These are phyloP conservation scores for Sporothrix luriei DNA, from an alignment of 2,329 filamentous ascomycete genomes.

Conservation along the genomic window DNA sequence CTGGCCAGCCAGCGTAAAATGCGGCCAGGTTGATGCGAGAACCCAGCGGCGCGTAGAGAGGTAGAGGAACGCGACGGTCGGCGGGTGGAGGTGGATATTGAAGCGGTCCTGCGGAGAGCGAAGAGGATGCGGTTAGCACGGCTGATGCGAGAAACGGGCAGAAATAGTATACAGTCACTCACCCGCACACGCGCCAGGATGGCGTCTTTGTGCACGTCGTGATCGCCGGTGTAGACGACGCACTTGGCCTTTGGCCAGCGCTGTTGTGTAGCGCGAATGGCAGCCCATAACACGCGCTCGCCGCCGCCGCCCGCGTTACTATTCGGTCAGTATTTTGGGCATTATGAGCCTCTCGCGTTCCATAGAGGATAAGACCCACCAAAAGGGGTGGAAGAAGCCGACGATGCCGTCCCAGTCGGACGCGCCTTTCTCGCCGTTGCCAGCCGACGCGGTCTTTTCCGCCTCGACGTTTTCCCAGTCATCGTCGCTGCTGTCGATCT, in stretches of 20 bases:
- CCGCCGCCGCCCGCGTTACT: conserved; percentile 96
- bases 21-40: conserved; percentile 82
- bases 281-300: conserved; percentile 94
- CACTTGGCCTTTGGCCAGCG: conserved; percentile 87
- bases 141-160: not conserved
- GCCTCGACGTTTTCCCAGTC: conserved; percentile 72
- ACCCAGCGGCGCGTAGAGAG: conserved; percentile 86
- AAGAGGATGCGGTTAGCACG: conserved; percentile 16
- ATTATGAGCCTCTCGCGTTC: no score
- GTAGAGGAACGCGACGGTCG: conserved; percentile 85
- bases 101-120: conserved; percentile 67
- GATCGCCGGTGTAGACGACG: conserved; percentile 93
- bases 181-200: conserved; percentile 80
- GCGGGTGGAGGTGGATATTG: conserved; percentile 84
- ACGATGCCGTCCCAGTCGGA: conserved; percentile 80
- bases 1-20: conserved; percentile 92
- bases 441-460: conserved; percentile 44
- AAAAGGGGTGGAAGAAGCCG: conserved; percentile 98
- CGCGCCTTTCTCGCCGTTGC: conserved; percentile 48
- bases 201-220: conserved; percentile 77
- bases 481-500: conserved; percentile 50
- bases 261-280: conserved; percentile 85
- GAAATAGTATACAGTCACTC: conserved; percentile 34
- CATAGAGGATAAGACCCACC: conserved; percentile 56
- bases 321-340: conserved; percentile 30